These are phyloP conservation scores for Canavalia gladiata DNA, from an alignment of 306 rosid species.

Conservation along the genomic window DNA sequence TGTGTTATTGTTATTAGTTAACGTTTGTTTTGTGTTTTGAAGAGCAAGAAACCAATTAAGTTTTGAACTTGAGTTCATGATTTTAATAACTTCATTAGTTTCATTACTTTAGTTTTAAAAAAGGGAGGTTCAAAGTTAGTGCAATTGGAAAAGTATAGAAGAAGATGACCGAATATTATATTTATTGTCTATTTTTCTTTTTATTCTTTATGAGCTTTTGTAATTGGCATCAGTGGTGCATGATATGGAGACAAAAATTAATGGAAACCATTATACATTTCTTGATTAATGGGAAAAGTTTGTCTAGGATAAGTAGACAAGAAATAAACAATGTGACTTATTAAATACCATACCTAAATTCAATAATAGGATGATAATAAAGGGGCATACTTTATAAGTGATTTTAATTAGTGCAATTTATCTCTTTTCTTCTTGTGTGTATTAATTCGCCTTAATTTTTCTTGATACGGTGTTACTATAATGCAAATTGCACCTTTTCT, in stretches of 20 bases:
- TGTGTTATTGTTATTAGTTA: background rate
- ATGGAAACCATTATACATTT: constrained; percentile 56
- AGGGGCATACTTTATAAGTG: constrained; percentile 17
- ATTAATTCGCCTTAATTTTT: constrained; percentile 15
- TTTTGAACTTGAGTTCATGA: background rate
- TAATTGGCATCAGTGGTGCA: constrained; percentile 38
- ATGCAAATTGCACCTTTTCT: constrained; percentile 54
- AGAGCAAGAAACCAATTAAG: background rate
- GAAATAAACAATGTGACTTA: constrained; percentile 29
- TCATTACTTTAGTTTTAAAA: constrained; percentile 21
- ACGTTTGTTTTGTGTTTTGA: background rate
- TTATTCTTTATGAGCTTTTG: background rate
- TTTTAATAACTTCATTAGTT: background rate
- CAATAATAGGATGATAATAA: constrained; percentile 34
- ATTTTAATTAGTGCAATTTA: constrained; percentile 16
- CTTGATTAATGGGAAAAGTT: constrained; percentile 44
- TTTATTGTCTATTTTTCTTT: background rate
- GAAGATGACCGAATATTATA: background rate
- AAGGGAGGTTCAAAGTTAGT: constrained; percentile 9
- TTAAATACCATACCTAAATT: constrained; percentile 27
- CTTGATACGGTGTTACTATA: constrained; percentile 25
- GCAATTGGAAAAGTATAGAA: constrained; percentile 29
- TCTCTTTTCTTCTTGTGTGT: background rate
- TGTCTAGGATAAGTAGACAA: constrained; percentile 55
- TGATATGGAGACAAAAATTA: constrained; percentile 55